A percentile compares a stretch with the other conserved stretches of the same genome.
These are phyloP conservation scores for Diddensiella transvaalensis DNA, from an alignment of 805 yeast species.

Conservation along the genomic window DNA sequence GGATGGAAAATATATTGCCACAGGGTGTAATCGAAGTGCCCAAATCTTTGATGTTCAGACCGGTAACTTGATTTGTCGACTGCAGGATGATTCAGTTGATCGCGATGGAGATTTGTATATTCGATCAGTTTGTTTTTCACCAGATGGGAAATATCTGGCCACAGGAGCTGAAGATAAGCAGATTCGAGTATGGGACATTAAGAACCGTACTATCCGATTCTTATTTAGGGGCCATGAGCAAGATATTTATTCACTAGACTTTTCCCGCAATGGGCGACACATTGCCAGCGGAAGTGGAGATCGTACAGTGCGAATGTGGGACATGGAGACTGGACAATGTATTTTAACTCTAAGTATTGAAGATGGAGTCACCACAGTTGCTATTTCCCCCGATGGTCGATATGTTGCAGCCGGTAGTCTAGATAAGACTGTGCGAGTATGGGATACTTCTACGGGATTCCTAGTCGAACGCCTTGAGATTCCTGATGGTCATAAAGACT, in stretches of 20 bases:
- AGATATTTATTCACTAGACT: constrained; percentile 93
- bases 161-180: constrained; percentile 78
- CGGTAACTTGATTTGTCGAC: constrained; percentile 82
- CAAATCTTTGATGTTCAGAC: constrained; percentile 91
- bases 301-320: constrained; percentile 96
- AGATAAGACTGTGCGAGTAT: constrained; percentile 91
- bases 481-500: constrained; percentile 94
- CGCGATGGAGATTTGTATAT: constrained; percentile 82
- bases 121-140: constrained; percentile 93
- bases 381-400: constrained; percentile 92
- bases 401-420: constrained; percentile 94
- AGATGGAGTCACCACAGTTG: constrained; percentile 98
- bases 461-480: constrained; percentile 88
- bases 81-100: constrained; percentile 76
- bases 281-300: constrained; percentile 96
- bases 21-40: constrained; percentile 95
- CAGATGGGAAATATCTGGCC: constrained; percentile 89
- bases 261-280: constrained; percentile 89
- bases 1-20: constrained; percentile 89
- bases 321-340: constrained; percentile 83
- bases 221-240: constrained; percentile 90
- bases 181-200: constrained; percentile 94
- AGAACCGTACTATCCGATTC: constrained; percentile 78
- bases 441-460: constrained; percentile 93
- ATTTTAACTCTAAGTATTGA: constrained; percentile 84